Base-by-base conservation (phyloP, 495 filamentous ascomycete genomes). In the Platismatia glauca region DNA sequence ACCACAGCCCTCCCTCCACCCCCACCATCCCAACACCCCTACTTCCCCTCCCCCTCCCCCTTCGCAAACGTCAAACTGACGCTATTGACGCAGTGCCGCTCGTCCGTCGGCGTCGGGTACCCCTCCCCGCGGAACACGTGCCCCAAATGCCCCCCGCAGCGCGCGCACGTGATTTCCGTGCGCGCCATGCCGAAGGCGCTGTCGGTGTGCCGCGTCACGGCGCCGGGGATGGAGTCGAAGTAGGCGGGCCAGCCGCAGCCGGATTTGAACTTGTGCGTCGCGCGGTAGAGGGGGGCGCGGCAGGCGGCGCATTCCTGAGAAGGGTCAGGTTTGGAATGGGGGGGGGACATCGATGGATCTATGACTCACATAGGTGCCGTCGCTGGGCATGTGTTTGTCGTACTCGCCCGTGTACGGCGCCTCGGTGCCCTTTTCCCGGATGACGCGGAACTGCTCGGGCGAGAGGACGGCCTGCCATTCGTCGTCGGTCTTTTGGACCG, bases 51-150 rank as follows among this genome's bases (percentile, higher is more conserved):
- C 22, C 24, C 37, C 7, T 22, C 27, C 24, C 18, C 29, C 52
- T 86, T 82, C 29, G 72, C 77, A 72, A 98, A 98, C 60, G 82
- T 92, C 77, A 98, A 78, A 73, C 89, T 95, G 27, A 97, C 75
- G 66, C 90, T 94, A 72, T 98, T 98, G 57, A 98, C 94, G 73
- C 94, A 98, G 77, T 98, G 94, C 58, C 94, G 78, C 84, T 97
- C 92, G 73, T 98, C 89, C 55, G 92, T 97, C 52, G 94, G 91
- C 22, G 90, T 97, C 13, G 79, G 71, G 74, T 86, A 95, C 44
- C 91, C 90, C 74, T 98, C 94, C 11, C 94, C 94, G 79, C 96
- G 95, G 71, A 98, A 98, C 41, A 97, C 91, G 79, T 98, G 94
- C 31, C 94, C 94, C 58, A 98, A 73, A 79, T 98, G 94, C 5